Percentiles rank a stretch among this genome's conserved stretches.
Evolutionary conservation across 257 asterid genomes (phyloP).

Genomic region (Catharanthus roseus): DNA sequence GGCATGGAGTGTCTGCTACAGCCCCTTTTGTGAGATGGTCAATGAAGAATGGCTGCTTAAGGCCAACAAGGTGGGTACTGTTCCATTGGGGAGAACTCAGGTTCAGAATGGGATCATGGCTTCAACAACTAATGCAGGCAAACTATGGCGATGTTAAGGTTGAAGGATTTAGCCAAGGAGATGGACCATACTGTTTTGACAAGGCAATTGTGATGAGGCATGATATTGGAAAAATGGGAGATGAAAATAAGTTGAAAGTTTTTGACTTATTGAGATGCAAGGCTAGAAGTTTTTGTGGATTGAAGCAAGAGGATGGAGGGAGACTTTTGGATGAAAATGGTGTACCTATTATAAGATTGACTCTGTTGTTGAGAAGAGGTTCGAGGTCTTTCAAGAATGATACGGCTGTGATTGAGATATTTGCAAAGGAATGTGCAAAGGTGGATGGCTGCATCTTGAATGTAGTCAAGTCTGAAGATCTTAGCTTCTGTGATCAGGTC

Average conservation of each 20-base stretch:
- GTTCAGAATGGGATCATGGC: slow-evolving; percentile 32
- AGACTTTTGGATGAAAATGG: slow-evolving; percentile 18
- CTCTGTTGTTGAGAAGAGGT: slow-evolving; percentile 31
- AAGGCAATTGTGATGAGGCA: slow-evolving; percentile 37
- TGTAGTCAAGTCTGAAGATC: slow-evolving; percentile 31
- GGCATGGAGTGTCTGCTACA: slow-evolving; percentile 35
- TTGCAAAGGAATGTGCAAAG: slow-evolving; percentile 21
- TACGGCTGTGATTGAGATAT: slow-evolving; percentile 25
- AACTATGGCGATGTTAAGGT: slow-evolving; percentile 25
- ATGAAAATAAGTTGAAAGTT: slow-evolving; percentile 25
- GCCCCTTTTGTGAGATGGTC: slow-evolving; percentile 37
- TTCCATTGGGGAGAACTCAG: slow-evolving; percentile 36
- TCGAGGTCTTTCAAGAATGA: slow-evolving; percentile 35
- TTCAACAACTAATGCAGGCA: slow-evolving; percentile 19
- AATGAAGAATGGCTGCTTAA: slow-evolving; percentile 24
- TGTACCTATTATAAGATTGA: slow-evolving; percentile 25
- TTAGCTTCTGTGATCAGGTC: slow-evolving; percentile 40
- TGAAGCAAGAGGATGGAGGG: slow-evolving; percentile 17
- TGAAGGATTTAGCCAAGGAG: slow-evolving; percentile 23
- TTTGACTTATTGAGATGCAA: slow-evolving; percentile 30
- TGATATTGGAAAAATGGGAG: slow-evolving; percentile 24
- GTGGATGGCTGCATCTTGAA: slow-evolving; percentile 28
- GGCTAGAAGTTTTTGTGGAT: slow-evolving; percentile 28
- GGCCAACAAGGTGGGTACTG: slow-evolving; percentile 33
- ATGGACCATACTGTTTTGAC: slow-evolving; percentile 35